These are phyloP conservation scores for Hydnomerulius pinastri DNA, from an alignment of 768 basidiomycete genomes.

Conservation along the genomic window DNA sequence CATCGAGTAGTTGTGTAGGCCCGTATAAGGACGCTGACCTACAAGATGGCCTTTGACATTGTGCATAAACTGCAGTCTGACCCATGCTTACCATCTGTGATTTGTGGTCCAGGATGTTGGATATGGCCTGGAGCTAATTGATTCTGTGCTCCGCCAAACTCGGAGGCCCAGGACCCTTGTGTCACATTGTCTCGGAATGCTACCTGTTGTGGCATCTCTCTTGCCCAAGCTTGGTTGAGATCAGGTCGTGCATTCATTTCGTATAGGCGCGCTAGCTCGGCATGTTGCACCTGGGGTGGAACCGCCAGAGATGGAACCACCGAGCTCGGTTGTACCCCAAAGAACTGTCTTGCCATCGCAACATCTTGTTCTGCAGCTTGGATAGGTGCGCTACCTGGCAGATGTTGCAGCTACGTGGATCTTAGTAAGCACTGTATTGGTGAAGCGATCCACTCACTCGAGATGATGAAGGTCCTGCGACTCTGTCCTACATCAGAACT, in stretches of 20 bases:
- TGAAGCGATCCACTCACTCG: conserved; percentile 44
- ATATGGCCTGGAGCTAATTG: conserved; percentile 23
- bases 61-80: too few relatives aligned
- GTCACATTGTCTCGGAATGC: conserved; percentile 35
- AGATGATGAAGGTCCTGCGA: conserved; percentile 72
- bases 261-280: conserved; percentile 28
- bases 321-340: conserved; percentile 46
- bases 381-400: conserved; percentile 57
- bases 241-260: conserved; percentile 34
- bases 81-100: conserved; percentile 27
- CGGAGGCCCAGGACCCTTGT: conserved; percentile 54
- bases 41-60: conserved; percentile 7
- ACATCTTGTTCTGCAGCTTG: conserved; percentile 65
- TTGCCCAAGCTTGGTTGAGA: conserved; percentile 54
- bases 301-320: conserved; percentile 37
- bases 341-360: conserved; percentile 79
- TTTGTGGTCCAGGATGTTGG: conserved; percentile 33
- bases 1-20: conserved; percentile 40
- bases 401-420: conserved; percentile 63
- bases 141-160: conserved; percentile 45
- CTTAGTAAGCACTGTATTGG: not conserved
- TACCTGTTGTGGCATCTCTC: conserved; percentile 47
- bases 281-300: conserved; percentile 32
- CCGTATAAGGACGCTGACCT: conserved; percentile 43
- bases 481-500: conserved; percentile 56